Base-by-base conservation (phyloP, 345 rosid species). In the Diplotaxis tenuifolia region DNA sequence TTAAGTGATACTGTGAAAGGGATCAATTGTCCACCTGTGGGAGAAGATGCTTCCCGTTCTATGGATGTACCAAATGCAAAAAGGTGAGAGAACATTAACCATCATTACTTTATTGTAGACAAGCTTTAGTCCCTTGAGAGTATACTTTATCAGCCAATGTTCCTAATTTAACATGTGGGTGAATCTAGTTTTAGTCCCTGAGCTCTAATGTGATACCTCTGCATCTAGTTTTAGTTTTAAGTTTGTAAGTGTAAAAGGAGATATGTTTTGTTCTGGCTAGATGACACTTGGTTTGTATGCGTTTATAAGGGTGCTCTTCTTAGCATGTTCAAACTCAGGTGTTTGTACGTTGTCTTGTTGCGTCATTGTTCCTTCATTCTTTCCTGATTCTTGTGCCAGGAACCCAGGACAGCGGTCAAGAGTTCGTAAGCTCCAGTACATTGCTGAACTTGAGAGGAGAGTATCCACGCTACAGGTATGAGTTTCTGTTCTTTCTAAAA, bases 381-480 rank as follows among this genome's bases (percentile, higher is more conserved):
- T 7, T 66, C 53, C 38, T 76, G 50, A 11, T 54, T 55, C 52
- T 66, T 29, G n/a, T 47, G 54, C 16, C 76, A 91, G 97, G 84
- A 83, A 88, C 50, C 79, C 87, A 2, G 94, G 91, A 68, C 95
- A 88, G 69, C 97, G 92, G 12, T 88, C 97, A 1, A 84, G 97
- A 82, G 94, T 87, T 74, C 92, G 97, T 14, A 87, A 87, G 70
- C 92, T 88, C 70, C 90, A 88, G 73, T 86, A 91, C 76, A 91
- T 91, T 75, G 89, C 91, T 67, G 91, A 88, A 76, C 86, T 91
- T 63, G 95, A 91, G 76, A 88, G 85, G 82, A 87, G 79, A 7
- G 88, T 91, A n/a, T 63, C 80, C 21, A 75, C 71, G 82, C 81
- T 83, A 45, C 88, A 87, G 97, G 97, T 91, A 81, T n/a, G 50